These are phyloP conservation scores for Sclerotinia minor DNA, from an alignment of 2,329 filamentous ascomycete species.

Conservation along the genomic window DNA sequence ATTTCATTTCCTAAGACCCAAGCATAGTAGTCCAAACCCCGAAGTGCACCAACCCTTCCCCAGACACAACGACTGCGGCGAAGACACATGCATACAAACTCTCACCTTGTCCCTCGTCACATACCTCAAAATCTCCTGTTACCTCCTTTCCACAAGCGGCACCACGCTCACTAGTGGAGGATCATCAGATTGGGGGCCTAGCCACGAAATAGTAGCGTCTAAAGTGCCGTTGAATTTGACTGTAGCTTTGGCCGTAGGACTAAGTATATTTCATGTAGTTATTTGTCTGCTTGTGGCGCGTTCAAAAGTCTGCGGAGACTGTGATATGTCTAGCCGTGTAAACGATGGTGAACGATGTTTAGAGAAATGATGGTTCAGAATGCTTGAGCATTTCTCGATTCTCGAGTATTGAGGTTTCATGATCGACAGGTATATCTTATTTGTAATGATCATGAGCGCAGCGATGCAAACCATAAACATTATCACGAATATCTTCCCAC, in stretches of 20 bases:
- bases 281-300: not conserved
- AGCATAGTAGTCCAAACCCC: not conserved
- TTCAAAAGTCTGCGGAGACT: not conserved
- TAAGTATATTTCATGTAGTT: not conserved
- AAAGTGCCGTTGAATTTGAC: not conserved
- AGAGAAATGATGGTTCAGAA: not conserved
- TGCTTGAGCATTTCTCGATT: constrained; percentile 3
- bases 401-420: not conserved
- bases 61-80: not conserved
- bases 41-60: not conserved
- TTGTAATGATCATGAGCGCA: not conserved
- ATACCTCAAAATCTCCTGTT: not conserved
- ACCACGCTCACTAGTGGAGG: constrained; percentile 1
- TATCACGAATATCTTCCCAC: constrained; percentile 2
- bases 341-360: not conserved
- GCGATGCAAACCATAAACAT: not conserved
- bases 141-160: not conserved
- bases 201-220: not conserved
- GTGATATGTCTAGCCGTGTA: constrained; percentile 3
- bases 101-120: not conserved
- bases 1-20: not conserved
- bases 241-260: not conserved
- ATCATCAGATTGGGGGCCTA: not conserved
- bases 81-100: not conserved
- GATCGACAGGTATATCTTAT: not conserved